Percentiles rank a stretch among this genome's conserved stretches.
Evolutionary conservation across 345 rosid species (phyloP).

Genomic region (Salix viminalis): DNA sequence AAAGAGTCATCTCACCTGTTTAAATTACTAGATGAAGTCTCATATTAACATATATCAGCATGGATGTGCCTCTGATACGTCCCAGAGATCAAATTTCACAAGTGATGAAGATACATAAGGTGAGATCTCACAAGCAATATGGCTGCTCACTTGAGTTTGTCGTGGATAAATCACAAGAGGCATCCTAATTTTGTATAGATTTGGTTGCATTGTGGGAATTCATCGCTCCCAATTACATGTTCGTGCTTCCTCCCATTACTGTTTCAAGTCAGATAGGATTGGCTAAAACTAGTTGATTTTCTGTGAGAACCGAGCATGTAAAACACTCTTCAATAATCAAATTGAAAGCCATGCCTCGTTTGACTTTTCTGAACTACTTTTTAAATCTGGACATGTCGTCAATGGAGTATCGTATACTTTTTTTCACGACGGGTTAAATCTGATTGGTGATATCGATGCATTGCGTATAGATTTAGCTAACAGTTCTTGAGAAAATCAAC

Average conservation of each 20-base stretch:
- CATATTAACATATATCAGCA: background rate
- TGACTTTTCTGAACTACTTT: too few relatives aligned
- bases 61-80: background rate
- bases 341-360: too few relatives aligned
- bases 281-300: too few relatives aligned
- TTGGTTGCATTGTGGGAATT: background rate
- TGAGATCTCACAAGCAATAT: background rate
- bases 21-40: fast-evolving
- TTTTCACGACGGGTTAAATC: background rate
- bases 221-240: background rate
- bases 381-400: too few relatives aligned
- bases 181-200: background rate
- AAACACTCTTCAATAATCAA: too few relatives aligned
- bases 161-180: background rate
- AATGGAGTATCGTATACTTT: background rate
- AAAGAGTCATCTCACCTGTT: too few relatives aligned
- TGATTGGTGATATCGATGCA: background rate
- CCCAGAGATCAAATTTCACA: background rate
- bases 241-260: background rate
- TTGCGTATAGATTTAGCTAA: background rate
- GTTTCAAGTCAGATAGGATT: too few relatives aligned
- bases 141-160: background rate
- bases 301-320: too few relatives aligned
- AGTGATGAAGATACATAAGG: background rate
- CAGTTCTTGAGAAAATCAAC: background rate